phyloP scores from a whole-genome alignment of 768 basidiomycete species.

The Suillus variegatus region DNA sequence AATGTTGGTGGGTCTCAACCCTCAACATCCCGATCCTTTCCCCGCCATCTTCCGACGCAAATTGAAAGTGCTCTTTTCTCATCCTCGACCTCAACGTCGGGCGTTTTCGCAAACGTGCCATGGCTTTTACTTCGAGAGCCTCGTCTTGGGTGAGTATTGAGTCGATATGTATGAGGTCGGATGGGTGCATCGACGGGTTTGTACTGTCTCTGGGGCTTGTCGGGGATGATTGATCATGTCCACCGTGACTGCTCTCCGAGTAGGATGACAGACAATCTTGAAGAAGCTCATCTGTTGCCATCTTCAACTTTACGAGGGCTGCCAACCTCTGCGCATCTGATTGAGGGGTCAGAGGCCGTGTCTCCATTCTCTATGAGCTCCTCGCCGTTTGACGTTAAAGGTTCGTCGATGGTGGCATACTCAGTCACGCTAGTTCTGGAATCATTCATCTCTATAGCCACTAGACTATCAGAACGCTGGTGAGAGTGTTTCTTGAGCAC shows the following conservation, averaged over 20 bases:
- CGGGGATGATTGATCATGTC: neutral
- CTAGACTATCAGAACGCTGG: neutral
- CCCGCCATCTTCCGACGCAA: neutral
- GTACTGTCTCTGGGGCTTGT: neutral
- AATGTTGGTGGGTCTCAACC: neutral
- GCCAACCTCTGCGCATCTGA: neutral
- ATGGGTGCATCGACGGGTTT: neutral
- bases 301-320: neutral
- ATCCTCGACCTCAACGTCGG: neutral
- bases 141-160: neutral
- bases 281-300: neutral
- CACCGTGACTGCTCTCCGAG: neutral
- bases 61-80: neutral
- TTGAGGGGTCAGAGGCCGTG: neutral
- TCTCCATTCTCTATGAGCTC: neutral
- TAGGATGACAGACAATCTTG: neutral
- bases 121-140: neutral
- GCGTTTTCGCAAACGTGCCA: neutral
- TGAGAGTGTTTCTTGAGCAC: neutral
- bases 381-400: too few relatives aligned
- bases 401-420: neutral
- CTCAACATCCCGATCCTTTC: neutral
- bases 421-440: neutral
- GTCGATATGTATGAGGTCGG: neutral
- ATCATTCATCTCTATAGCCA: neutral